Percentiles rank a stretch among this genome's conserved stretches.
Evolutionary conservation across 306 rosid species (phyloP).

Genomic region (Phaseolus lunatus): DNA sequence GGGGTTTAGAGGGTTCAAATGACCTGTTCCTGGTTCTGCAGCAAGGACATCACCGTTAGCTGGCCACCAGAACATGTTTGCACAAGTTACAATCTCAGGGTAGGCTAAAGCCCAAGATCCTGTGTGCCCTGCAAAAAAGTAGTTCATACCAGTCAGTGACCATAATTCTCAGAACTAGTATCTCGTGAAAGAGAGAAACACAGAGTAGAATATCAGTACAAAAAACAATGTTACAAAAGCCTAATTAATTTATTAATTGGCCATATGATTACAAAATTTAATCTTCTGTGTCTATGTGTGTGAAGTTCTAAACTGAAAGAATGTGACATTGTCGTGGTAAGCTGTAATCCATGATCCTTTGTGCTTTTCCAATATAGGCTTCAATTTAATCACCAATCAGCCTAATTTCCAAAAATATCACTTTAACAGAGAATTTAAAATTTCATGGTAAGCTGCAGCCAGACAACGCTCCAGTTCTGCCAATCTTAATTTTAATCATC

Average conservation of each 20-base stretch:
- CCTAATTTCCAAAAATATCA: neutral
- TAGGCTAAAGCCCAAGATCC: constrained; percentile 96
- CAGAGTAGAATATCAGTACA: neutral
- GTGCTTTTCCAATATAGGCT: constrained; percentile 48
- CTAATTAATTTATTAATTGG: neutral
- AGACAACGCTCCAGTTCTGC: constrained; percentile 60
- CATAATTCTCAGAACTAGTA: neutral
- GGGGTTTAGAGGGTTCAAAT: constrained; percentile 85
- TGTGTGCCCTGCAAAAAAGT: constrained; percentile 68
- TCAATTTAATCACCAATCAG: neutral
- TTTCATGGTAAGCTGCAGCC: constrained; percentile 41
- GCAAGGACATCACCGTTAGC: constrained; percentile 63
- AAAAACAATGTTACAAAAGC: neutral
- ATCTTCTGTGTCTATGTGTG: neutral
- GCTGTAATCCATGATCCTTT: constrained; percentile 62
- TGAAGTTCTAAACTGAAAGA: constrained; percentile 1
- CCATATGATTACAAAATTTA: neutral
- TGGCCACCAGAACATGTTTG: constrained; percentile 89
- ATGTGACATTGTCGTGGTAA: constrained; percentile 50
- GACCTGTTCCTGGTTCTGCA: constrained; percentile 89
- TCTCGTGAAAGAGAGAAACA: constrained; percentile 20
- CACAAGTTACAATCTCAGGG: constrained; percentile 86
- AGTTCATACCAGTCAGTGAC: neutral
- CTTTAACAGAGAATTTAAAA: neutral
- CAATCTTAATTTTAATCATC: neutral